Evolutionary conservation across 192 early-diverging fungal species (phyloP).

Genomic region (Entrophospora sp.): DNA sequence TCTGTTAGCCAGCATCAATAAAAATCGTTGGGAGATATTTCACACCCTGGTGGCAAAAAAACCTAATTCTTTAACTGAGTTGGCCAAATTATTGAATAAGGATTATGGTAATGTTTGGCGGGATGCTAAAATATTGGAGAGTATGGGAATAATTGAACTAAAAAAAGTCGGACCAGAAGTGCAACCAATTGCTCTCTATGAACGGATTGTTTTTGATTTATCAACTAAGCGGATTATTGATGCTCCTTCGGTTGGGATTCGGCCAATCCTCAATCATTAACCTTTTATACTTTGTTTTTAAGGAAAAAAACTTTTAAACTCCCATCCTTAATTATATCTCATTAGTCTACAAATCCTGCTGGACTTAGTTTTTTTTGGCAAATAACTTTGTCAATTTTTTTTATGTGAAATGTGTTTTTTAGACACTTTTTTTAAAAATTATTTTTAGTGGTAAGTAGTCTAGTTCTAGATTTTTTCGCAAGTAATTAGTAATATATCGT

Average conservation of each 20-base stretch:
- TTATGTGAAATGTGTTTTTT: no score
- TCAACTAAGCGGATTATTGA: no score
- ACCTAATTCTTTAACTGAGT: not conserved
- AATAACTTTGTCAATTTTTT: no score
- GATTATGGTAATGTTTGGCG: not conserved
- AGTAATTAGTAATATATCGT: not conserved
- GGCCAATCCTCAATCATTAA: no score
- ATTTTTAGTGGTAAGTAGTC: not conserved
- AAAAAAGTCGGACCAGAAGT: not conserved
- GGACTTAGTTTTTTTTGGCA: no score
- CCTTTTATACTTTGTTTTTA: no score
- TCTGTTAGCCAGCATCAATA: not conserved
- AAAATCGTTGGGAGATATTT: not conserved
- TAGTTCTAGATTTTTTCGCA: not conserved
- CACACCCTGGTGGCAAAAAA: not conserved
- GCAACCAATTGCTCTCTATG: not conserved
- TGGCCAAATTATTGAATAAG: not conserved
- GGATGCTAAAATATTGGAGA: not conserved
- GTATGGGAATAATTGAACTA: not conserved
- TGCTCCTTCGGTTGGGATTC: no score
- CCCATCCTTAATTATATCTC: no score
- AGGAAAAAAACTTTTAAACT: no score
- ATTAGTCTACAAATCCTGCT: no score
- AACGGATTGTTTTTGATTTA: not conserved
- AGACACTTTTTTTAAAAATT: constrained; percentile 2